Conservation (phyloP, 441 rosid genomes). For the Oxalis stricta region DNA sequence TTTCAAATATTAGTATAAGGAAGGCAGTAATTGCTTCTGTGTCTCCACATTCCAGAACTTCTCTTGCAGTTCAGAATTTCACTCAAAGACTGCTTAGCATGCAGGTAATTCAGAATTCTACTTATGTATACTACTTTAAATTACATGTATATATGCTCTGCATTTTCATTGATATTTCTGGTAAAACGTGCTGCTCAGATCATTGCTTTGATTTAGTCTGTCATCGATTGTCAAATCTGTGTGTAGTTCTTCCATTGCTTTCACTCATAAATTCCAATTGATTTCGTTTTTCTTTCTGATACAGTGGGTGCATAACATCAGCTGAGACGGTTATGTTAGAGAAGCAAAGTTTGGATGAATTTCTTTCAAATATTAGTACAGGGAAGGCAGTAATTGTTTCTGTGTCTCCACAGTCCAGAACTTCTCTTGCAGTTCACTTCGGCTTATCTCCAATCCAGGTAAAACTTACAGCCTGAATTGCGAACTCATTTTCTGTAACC, state of each 20-base stretch:
- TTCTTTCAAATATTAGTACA: slow-evolving; percentile 46
- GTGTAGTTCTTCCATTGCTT: too few relatives aligned
- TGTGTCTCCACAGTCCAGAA: slow-evolving; percentile 79
- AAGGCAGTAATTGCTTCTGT: slow-evolving; percentile 54
- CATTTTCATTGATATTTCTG: too few relatives aligned
- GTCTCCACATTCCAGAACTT: slow-evolving; percentile 87
- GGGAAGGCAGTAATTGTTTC: slow-evolving; percentile 59
- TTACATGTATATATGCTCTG: neutral
- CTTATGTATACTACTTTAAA: neutral
- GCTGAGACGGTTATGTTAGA: slow-evolving; percentile 96
- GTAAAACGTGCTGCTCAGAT: too few relatives aligned
- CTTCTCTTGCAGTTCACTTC: slow-evolving; percentile 78
- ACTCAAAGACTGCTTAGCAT: slow-evolving; percentile 93
- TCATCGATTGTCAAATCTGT: neutral
- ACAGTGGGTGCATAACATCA: slow-evolving; percentile 93
- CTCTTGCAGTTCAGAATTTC: slow-evolving; percentile 86
- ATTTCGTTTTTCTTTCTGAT: neutral
- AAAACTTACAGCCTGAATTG: too few relatives aligned
- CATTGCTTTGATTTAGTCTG: neutral
- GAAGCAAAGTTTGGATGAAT: slow-evolving; percentile 90
- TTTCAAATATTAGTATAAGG: slow-evolving; percentile 45
- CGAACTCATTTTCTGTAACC: too few relatives aligned
- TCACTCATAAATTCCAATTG: neutral
- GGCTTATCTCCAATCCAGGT: slow-evolving; percentile 63
- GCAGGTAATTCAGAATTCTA: slow-evolving; percentile 43